phyloP scores from a whole-genome alignment of 805 yeast species.

The Myxozyma kluyveri region DNA sequence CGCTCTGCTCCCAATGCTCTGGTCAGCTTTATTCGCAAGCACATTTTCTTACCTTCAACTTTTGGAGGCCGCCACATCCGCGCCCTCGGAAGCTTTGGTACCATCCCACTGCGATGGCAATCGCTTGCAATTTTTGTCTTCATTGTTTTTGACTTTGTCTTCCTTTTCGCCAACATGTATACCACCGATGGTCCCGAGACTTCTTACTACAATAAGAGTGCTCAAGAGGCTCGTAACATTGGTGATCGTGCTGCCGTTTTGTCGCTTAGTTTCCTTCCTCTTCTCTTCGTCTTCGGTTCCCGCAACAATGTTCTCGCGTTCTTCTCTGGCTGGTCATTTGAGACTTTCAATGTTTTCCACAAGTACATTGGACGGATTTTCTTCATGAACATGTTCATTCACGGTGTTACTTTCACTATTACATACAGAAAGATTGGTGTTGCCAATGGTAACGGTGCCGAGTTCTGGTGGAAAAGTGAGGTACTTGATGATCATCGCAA shows the following conservation, averaged over 20 bases:
- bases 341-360: slow-evolving; percentile 63
- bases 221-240: slow-evolving; percentile 3
- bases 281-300: slow-evolving; percentile 62
- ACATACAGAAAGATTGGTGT: slow-evolving; percentile 29
- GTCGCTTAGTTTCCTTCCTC: slow-evolving; percentile 45
- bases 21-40: slow-evolving; percentile 26
- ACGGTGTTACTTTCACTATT: slow-evolving; percentile 56
- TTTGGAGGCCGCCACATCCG: slow-evolving; percentile 33
- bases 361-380: slow-evolving; percentile 58
- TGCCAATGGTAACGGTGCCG: slow-evolving; percentile 33
- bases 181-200: background rate
- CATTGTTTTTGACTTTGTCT: slow-evolving; percentile 36
- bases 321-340: slow-evolving; percentile 60
- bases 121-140: slow-evolving; percentile 40
- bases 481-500: slow-evolving; percentile 13
- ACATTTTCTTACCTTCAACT: slow-evolving; percentile 36
- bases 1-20: slow-evolving; percentile 5
- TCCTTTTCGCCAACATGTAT: slow-evolving; percentile 31
- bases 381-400: slow-evolving; percentile 51
- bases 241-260: slow-evolving; percentile 33
- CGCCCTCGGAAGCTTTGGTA: slow-evolving; percentile 20
- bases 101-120: slow-evolving; percentile 45
- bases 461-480: slow-evolving; percentile 40
- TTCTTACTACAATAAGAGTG: background rate
- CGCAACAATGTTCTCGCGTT: slow-evolving; percentile 66